Percentiles rank a stretch among this genome's conserved stretches.
Evolutionary conservation across 306 rosid species (phyloP).

Genomic region (Rosa rugosa): DNA sequence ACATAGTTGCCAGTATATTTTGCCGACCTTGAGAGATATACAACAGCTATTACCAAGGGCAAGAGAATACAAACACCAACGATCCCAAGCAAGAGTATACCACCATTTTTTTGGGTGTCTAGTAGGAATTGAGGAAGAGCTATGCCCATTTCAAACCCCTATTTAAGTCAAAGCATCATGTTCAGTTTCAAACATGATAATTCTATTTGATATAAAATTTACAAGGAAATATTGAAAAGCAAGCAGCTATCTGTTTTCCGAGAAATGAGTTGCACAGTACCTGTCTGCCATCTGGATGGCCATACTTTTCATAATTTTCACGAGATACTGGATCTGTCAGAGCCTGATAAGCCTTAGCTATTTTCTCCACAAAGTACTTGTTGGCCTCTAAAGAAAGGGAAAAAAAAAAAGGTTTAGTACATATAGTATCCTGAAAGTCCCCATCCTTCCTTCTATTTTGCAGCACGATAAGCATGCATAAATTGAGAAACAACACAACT

Average conservation of each 20-base stretch:
- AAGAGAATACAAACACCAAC: slow-evolving; percentile 95
- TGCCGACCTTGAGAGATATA: slow-evolving; percentile 92
- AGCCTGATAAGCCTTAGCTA: slow-evolving; percentile 97
- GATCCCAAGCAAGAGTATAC: slow-evolving; percentile 91
- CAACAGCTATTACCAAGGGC: slow-evolving; percentile 91
- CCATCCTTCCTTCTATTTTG: not conserved
- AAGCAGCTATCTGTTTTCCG: slow-evolving; percentile 16
- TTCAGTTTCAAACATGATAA: slow-evolving; percentile 15
- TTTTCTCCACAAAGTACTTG: slow-evolving; percentile 80
- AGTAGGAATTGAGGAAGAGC: slow-evolving; percentile 95
- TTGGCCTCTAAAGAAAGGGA: slow-evolving; percentile 58
- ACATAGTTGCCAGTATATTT: slow-evolving; percentile 96
- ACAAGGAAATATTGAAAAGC: slow-evolving; percentile 14
- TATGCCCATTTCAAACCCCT: slow-evolving; percentile 99
- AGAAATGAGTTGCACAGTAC: slow-evolving; percentile 35
- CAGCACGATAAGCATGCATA: slow-evolving; percentile 17
- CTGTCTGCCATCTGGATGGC: slow-evolving; percentile 99
- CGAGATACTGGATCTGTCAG: slow-evolving; percentile 85
- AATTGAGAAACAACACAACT: slow-evolving; percentile 34
- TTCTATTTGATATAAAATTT: slow-evolving; percentile 1
- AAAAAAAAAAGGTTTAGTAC: slow-evolving; percentile 14
- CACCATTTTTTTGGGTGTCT: slow-evolving; percentile 84
- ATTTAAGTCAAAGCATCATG: slow-evolving; percentile 32
- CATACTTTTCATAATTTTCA: slow-evolving; percentile 93
- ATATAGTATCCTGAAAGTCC: slow-evolving; percentile 12